These are phyloP conservation scores for Dactylellina sp. DNA, from an alignment of 2,329 filamentous ascomycete species.

Conservation along the genomic window DNA sequence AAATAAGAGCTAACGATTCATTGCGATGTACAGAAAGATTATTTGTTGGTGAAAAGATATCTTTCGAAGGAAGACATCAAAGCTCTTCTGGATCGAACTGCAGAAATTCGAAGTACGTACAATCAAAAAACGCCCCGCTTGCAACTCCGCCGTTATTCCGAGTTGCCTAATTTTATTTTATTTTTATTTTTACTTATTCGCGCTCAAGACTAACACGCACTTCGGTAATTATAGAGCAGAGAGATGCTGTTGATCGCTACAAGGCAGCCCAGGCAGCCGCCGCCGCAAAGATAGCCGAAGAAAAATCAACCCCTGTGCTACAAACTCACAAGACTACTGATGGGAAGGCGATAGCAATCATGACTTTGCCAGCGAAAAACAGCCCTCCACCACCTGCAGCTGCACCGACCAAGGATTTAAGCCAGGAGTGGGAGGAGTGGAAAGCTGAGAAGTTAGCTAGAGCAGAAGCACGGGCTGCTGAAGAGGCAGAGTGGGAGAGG, in stretches of 20 bases:
- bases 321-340: slow-evolving; percentile 45
- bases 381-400: slow-evolving; percentile 20
- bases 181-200: slow-evolving; percentile 5
- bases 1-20: slow-evolving; percentile 10
- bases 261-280: slow-evolving; percentile 49
- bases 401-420: slow-evolving; percentile 41
- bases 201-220: slow-evolving; percentile 32
- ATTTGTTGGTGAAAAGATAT: slow-evolving; percentile 53
- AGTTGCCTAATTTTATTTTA: slow-evolving; percentile 47
- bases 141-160: slow-evolving; percentile 9
- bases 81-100: slow-evolving; percentile 52
- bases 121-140: slow-evolving; percentile 12
- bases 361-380: slow-evolving; percentile 45
- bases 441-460: slow-evolving; percentile 50
- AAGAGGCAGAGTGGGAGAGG: slow-evolving; percentile 49
- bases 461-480: slow-evolving; percentile 43
- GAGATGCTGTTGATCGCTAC: slow-evolving; percentile 53
- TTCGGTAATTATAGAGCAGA: slow-evolving; percentile 38
- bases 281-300: slow-evolving; percentile 46
- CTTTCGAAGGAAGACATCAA: slow-evolving; percentile 57
- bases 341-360: slow-evolving; percentile 39
- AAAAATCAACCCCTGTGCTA: slow-evolving; percentile 33
- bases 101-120: slow-evolving; percentile 56
- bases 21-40: slow-evolving; percentile 44
- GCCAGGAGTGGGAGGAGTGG: slow-evolving; percentile 48